phyloP scores from a whole-genome alignment of 257 asterid species.

The Penstemon eatonii region DNA sequence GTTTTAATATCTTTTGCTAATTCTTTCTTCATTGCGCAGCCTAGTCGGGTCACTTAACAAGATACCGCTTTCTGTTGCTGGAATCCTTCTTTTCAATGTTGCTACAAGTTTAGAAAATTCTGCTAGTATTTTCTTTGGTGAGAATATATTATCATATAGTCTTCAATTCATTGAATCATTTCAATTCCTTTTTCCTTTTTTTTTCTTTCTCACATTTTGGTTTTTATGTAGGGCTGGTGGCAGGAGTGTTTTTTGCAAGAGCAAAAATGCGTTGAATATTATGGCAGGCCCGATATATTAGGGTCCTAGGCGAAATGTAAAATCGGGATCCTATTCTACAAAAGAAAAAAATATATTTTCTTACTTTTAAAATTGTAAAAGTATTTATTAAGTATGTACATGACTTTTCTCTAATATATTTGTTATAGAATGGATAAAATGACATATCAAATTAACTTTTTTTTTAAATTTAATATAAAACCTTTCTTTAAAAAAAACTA shows the following conservation, averaged over 20 bases:
- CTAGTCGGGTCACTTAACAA: conserved; percentile 89
- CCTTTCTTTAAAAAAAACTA: too few species aligned
- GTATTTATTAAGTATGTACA: too few species aligned
- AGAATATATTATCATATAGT: conserved; percentile 3
- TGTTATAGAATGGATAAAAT: too few species aligned
- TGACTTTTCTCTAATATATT: too few species aligned
- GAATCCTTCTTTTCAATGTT: conserved; percentile 76
- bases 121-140: conserved; percentile 77
- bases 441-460: too few species aligned
- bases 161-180: neutral
- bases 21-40: conserved; percentile 39
- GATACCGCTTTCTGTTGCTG: conserved; percentile 87
- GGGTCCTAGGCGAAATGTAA: too few species aligned
- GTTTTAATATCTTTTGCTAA: conserved; percentile 13
- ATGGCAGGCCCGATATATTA: neutral
- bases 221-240: conserved; percentile 57
- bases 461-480: too few species aligned
- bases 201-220: neutral
- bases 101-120: conserved; percentile 82
- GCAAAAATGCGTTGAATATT: conserved; percentile 65
- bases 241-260: conserved; percentile 80
- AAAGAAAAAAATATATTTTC: too few species aligned
- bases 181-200: neutral
- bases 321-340: too few species aligned
- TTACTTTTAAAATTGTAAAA: too few species aligned